phyloP scores from a whole-genome alignment of 768 basidiomycete genomes.

The Boletellus ananiceps region DNA sequence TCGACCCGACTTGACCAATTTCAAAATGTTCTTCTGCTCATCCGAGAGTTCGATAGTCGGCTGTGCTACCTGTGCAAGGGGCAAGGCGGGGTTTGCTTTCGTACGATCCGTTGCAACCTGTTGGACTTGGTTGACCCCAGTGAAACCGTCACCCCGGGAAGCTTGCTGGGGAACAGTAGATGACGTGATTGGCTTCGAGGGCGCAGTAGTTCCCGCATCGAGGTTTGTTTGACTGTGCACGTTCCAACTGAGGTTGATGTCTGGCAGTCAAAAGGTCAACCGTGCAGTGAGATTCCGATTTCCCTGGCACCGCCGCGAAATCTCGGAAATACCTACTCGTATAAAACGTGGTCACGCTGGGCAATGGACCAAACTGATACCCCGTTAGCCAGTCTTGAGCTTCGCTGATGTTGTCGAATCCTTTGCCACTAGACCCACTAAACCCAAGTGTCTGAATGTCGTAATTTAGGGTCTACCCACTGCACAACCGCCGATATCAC shows the following conservation, averaged over 20 bases:
- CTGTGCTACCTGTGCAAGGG: background rate
- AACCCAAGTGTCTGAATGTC: slow-evolving; percentile 23
- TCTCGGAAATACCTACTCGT: slow-evolving; percentile 16
- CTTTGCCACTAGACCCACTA: slow-evolving; percentile 31
- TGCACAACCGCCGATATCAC: background rate
- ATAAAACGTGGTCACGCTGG: slow-evolving; percentile 8
- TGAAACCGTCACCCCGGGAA: background rate
- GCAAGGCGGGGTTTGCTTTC: slow-evolving; percentile 1
- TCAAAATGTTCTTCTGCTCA: slow-evolving; percentile 41
- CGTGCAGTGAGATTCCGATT: background rate
- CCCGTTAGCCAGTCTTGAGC: slow-evolving; percentile 23
- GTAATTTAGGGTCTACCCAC: background rate
- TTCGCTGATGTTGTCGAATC: slow-evolving; percentile 28
- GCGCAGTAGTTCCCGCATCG: background rate
- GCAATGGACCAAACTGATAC: slow-evolving; percentile 9
- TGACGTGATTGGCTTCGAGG: slow-evolving; percentile 8
- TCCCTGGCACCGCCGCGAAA: background rate
- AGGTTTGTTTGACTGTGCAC: slow-evolving; percentile 5
- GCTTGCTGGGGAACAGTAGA: background rate
- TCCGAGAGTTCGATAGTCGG: slow-evolving; percentile 26
- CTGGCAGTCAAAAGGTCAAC: slow-evolving; percentile 2
- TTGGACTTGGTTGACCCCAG: background rate
- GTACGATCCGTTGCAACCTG: background rate
- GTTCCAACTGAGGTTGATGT: slow-evolving; percentile 19
- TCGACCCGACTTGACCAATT: slow-evolving; percentile 45